Evolutionary conservation across 352 stramenopile genomes (phyloP).

Genomic region (Elongisporangium prolatum): DNA sequence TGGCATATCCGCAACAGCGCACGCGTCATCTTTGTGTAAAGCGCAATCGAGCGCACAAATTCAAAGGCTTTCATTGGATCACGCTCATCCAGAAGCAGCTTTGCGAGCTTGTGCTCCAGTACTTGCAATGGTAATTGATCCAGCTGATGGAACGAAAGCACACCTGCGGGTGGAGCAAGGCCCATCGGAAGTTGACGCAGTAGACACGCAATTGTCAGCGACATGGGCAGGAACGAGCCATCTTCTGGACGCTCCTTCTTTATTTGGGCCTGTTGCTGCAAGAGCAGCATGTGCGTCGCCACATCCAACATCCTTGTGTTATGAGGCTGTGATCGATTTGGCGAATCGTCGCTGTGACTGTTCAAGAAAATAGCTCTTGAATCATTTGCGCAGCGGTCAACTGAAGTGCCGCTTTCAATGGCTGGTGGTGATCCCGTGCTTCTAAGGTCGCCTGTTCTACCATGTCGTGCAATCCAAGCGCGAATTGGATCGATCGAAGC

Average conservation of each 20-base stretch:
- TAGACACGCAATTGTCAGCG: conserved; percentile 40
- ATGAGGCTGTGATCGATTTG: not conserved
- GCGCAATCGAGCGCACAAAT: conserved; percentile 28
- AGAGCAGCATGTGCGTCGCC: conserved; percentile 35
- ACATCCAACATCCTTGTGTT: conserved; percentile 33
- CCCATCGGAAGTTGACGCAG: conserved; percentile 36
- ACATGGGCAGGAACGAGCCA: conserved; percentile 44
- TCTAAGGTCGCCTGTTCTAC: not conserved
- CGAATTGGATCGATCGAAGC: conserved; percentile 24
- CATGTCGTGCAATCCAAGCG: conserved; percentile 6
- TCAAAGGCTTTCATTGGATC: conserved; percentile 20
- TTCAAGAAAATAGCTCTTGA: not conserved
- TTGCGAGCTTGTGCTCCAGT: conserved; percentile 26
- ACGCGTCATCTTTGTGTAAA: conserved; percentile 34
- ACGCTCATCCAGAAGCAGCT: conserved; percentile 12
- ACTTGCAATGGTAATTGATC: conserved; percentile 27
- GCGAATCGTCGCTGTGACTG: not conserved
- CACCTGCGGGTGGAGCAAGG: conserved; percentile 25
- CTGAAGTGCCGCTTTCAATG: not conserved
- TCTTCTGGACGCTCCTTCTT: conserved; percentile 35
- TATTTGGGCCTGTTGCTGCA: conserved; percentile 43
- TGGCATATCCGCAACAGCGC: conserved; percentile 36
- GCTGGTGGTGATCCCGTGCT: not conserved
- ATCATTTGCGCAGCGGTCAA: not conserved
- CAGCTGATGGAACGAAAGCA: conserved; percentile 36